A percentile compares a stretch with the other conserved stretches of the same genome.
These are phyloP conservation scores for Exophiala aquamarina DNA, from an alignment of 2,329 filamentous ascomycete genomes.

Conservation along the genomic window DNA sequence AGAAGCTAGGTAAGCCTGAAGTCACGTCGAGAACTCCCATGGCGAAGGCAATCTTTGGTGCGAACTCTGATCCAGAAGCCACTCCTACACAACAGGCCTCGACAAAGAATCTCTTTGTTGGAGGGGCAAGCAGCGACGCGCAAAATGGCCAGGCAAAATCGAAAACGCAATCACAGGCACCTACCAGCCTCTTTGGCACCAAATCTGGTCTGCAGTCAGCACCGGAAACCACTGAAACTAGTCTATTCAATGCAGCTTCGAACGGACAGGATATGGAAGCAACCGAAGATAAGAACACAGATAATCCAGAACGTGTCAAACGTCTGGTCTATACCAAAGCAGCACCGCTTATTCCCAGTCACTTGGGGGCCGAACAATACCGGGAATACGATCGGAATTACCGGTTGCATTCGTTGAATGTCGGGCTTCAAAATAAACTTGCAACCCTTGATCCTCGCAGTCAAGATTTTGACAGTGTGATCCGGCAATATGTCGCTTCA, in stretches of 20 bases:
- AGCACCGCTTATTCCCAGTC: constrained; percentile 21
- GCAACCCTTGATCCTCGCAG: constrained; percentile 33
- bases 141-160: too few species aligned
- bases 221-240: constrained; percentile 4
- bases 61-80: too few species aligned
- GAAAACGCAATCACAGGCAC: too few species aligned
- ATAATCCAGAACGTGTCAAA: constrained; percentile 8
- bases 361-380: constrained; percentile 24
- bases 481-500: constrained; percentile 39
- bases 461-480: constrained; percentile 36
- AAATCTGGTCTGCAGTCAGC: too few species aligned
- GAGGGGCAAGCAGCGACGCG: too few species aligned
- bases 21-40: constrained; percentile 2
- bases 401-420: constrained; percentile 37
- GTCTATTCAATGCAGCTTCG: constrained; percentile 3
- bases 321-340: constrained; percentile 26
- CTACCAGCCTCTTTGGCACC: too few species aligned
- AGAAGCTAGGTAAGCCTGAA: background rate
- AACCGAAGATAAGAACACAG: background rate
- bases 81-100: too few species aligned
- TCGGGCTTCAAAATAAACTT: constrained; percentile 36
- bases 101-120: too few species aligned
- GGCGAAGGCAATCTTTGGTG: too few species aligned
- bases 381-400: constrained; percentile 29
- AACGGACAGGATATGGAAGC: background rate